These are phyloP conservation scores for Solanum piurae DNA, from an alignment of 257 asterid species.

Conservation along the genomic window DNA sequence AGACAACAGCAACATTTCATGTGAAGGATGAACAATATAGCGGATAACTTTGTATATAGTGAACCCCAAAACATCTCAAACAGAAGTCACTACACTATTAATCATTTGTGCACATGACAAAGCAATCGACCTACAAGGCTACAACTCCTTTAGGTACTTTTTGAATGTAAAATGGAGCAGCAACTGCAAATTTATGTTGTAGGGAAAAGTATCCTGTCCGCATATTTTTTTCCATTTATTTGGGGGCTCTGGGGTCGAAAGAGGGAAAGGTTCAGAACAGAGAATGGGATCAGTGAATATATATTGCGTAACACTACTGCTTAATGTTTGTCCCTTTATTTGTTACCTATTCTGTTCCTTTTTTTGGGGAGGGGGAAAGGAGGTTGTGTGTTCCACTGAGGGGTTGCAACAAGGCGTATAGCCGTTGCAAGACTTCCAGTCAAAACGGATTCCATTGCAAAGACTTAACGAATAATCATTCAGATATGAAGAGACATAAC, in stretches of 20 bases:
- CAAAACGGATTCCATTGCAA: not conserved
- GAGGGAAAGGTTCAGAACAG: not conserved
- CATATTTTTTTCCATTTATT: not conserved
- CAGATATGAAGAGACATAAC: not conserved
- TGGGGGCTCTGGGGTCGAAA: not conserved
- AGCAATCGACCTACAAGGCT: too few species aligned
- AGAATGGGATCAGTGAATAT: not conserved
- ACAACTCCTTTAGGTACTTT: too few species aligned
- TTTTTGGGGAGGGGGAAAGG: not conserved
- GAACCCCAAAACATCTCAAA: not conserved
- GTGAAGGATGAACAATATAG: not conserved
- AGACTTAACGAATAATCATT: not conserved
- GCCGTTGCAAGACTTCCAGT: not conserved
- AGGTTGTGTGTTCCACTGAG: not conserved
- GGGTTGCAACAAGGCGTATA: not conserved
- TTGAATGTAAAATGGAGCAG: too few species aligned
- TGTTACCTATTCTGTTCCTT: not conserved
- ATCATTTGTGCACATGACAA: too few species aligned
- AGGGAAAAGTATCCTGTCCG: not conserved
- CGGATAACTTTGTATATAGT: not conserved
- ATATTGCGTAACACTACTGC: not conserved
- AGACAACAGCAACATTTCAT: not conserved
- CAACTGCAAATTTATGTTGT: too few species aligned
- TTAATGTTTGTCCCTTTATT: not conserved
- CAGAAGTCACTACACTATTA: not conserved